A percentile compares a stretch with the other conserved stretches of the same genome.
Conservation (phyloP, 345 rosid genomes). For the Iberis pinnata region DNA sequence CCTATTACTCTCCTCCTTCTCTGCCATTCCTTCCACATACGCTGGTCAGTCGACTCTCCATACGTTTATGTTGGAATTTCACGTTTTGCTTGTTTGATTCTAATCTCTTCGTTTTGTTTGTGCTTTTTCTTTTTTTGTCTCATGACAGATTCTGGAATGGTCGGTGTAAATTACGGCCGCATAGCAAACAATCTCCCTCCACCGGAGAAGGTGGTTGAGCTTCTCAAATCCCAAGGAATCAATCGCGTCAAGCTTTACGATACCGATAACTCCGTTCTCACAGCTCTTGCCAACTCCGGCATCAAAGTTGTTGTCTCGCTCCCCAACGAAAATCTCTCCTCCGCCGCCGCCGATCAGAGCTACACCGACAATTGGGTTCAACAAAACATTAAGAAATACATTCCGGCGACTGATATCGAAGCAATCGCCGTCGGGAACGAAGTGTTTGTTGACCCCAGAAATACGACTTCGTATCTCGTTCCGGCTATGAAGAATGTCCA, state of each 20-base stretch:
- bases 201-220: constrained; percentile 57
- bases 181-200: constrained; percentile 63
- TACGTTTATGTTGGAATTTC: neutral
- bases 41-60: constrained; percentile 30
- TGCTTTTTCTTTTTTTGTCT: neutral
- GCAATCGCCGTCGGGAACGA: constrained; percentile 86
- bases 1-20: constrained; percentile 27
- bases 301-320: constrained; percentile 56
- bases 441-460: constrained; percentile 62
- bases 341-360: constrained; percentile 55
- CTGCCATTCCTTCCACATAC: constrained; percentile 20
- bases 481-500: constrained; percentile 73
- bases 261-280: constrained; percentile 50
- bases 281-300: constrained; percentile 50
- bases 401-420: constrained; percentile 54
- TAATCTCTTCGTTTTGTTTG: neutral
- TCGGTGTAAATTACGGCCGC: constrained; percentile 81
- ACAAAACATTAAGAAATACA: constrained; percentile 38
- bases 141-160: constrained; percentile 34
- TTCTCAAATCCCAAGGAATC: constrained; percentile 53
- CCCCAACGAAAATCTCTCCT: constrained; percentile 70
- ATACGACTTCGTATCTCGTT: constrained; percentile 54
- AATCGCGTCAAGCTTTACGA: constrained; percentile 58
- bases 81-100: neutral
- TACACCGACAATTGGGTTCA: constrained; percentile 73